phyloP scores from a whole-genome alignment of 352 stramenopile genomes.

The Phytophthora melonis region DNA sequence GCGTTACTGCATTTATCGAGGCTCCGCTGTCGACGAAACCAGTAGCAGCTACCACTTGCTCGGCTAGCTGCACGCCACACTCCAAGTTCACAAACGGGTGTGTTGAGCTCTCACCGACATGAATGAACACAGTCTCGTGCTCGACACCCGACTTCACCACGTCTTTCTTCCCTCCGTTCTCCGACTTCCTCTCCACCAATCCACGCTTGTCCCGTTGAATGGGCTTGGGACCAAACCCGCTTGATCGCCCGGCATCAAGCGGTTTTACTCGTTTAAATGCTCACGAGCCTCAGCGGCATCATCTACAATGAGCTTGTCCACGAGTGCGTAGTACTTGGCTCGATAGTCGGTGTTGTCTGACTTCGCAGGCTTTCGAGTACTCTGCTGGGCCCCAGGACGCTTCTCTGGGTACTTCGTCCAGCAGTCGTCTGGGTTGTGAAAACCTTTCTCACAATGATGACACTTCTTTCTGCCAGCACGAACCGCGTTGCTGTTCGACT shows the following conservation, averaged over 20 bases:
- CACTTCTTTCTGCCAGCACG: neutral
- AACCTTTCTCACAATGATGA: neutral
- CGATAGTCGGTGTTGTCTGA: constrained; percentile 1
- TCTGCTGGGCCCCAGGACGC: neutral
- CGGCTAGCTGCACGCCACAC: no score
- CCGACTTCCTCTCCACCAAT: constrained; percentile 2
- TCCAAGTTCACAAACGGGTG: no score
- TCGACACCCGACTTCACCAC: no score
- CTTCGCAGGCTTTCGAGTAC: neutral
- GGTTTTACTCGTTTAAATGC: constrained; percentile 11
- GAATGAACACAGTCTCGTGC: no score
- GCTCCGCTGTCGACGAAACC: no score
- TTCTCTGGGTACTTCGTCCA: neutral
- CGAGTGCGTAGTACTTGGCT: constrained; percentile 9
- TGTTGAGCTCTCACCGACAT: no score
- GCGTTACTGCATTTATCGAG: no score
- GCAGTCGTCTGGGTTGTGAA: neutral
- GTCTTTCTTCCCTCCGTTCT: neutral
- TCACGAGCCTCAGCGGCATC: neutral
- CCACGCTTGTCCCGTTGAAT: constrained; percentile 12
- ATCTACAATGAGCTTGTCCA: constrained; percentile 9
- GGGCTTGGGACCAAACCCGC: constrained; percentile 4
- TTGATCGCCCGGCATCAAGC: constrained; percentile 3
- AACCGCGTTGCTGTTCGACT: neutral
- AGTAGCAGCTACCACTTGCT: no score